Conservation (phyloP, 306 rosid species). For the Betula pendula region DNA sequence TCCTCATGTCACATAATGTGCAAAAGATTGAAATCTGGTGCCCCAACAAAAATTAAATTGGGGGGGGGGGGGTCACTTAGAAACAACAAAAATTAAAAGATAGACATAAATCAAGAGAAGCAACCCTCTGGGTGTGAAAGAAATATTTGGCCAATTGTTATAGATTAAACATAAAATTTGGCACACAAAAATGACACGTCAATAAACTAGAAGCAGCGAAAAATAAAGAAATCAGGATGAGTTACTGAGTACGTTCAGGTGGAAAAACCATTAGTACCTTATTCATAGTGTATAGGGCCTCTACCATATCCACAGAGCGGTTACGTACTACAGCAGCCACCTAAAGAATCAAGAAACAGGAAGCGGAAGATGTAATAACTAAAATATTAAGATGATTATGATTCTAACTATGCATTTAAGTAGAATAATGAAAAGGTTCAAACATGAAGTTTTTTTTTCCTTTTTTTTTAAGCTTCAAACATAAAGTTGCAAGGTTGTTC, state of each 20-base stretch:
- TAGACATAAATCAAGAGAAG: neutral
- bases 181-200: neutral
- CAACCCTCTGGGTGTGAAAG: neutral
- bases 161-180: neutral
- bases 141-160: neutral
- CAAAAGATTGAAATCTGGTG: neutral
- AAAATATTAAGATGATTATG: neutral
- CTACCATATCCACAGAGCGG: conserved; percentile 84
- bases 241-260: conserved; percentile 22
- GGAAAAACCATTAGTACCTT: conserved; percentile 46
- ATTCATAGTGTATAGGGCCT: conserved; percentile 90
- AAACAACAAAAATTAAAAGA: neutral
- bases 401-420: neutral
- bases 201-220: neutral
- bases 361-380: neutral
- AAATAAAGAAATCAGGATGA: neutral
- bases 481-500: conserved; percentile 26
- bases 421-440: conserved; percentile 7
- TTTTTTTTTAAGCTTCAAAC: conserved; percentile 4
- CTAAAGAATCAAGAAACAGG: conserved; percentile 35
- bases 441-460: conserved; percentile 13
- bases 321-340: conserved; percentile 70
- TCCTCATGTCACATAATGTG: conserved; percentile 9
- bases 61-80: neutral
- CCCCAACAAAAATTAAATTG: conserved; percentile 1